phyloP scores from a whole-genome alignment of 495 filamentous ascomycete species.

The Evernia prunastri region DNA sequence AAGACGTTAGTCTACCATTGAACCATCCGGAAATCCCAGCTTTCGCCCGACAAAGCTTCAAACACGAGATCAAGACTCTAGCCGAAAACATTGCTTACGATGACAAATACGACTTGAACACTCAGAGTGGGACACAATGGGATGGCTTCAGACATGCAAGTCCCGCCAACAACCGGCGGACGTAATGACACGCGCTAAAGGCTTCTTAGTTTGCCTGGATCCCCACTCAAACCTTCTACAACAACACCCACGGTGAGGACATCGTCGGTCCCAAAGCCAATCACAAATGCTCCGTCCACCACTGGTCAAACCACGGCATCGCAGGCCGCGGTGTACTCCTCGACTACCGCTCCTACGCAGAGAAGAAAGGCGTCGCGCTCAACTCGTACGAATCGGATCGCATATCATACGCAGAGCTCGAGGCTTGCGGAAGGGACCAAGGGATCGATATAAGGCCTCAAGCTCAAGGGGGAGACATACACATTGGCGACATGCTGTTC shows the following conservation, averaged over 20 bases:
- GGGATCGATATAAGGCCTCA: conserved; percentile 48
- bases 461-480: conserved; percentile 52
- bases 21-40: conserved; percentile 45
- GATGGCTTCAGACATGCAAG: conserved; percentile 64
- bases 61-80: conserved; percentile 51
- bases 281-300: conserved; percentile 45
- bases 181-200: conserved; percentile 13
- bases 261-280: conserved; percentile 47
- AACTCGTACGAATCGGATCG: conserved; percentile 53
- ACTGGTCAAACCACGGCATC: conserved; percentile 48
- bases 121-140: conserved; percentile 72
- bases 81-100: conserved; percentile 49
- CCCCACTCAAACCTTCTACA: conserved; percentile 43
- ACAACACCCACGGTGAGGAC: conserved; percentile 44
- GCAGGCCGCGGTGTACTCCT: conserved; percentile 54
- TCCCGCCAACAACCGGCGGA: neutral
- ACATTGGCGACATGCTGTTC: conserved; percentile 57
- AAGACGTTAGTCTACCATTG: conserved; percentile 46
- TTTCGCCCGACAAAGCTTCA: conserved; percentile 50
- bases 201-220: conserved; percentile 38
- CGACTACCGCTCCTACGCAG: conserved; percentile 45
- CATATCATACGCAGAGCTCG: conserved; percentile 54
- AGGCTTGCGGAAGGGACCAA: conserved; percentile 51
- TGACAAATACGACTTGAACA: conserved; percentile 68
- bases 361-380: conserved; percentile 43